Conservation (phyloP, 805 yeast genomes). For the Saccharomyces mikatae region DNA sequence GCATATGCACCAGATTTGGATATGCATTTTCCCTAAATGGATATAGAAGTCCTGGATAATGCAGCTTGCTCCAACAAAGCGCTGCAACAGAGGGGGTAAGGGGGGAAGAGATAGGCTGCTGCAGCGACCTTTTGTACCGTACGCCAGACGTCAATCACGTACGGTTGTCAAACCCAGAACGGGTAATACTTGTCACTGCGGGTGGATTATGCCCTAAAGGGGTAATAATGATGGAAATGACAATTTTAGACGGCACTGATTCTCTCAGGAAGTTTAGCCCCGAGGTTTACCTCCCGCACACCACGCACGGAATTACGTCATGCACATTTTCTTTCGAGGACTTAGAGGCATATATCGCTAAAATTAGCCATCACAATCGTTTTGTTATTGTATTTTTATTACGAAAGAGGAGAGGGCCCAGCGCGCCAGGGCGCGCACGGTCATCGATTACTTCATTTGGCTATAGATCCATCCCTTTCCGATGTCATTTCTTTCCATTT, state of each 20-base stretch:
- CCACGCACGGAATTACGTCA: neutral
- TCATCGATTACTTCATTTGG: neutral
- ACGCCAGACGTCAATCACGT: neutral
- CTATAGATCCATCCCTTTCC: neutral
- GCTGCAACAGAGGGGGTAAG: neutral
- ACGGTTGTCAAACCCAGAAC: neutral
- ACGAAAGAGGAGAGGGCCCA: neutral
- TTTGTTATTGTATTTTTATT: neutral
- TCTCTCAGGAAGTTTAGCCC: neutral
- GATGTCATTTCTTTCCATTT: neutral
- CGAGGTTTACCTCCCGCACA: neutral
- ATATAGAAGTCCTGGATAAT: neutral
- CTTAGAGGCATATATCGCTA: neutral
- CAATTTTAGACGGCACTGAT: neutral
- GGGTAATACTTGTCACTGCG: neutral
- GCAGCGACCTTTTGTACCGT: neutral
- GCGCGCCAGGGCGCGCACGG: neutral
- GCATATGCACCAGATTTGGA: neutral
- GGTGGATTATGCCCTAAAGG: neutral
- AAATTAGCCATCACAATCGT: neutral
- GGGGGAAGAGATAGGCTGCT: neutral
- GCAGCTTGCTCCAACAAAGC: neutral
- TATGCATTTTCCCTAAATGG: neutral
- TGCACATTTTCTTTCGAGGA: neutral
- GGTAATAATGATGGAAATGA: neutral